Evolutionary conservation across 345 rosid genomes (phyloP).

Genomic region (Ailanthus altissimus): DNA sequence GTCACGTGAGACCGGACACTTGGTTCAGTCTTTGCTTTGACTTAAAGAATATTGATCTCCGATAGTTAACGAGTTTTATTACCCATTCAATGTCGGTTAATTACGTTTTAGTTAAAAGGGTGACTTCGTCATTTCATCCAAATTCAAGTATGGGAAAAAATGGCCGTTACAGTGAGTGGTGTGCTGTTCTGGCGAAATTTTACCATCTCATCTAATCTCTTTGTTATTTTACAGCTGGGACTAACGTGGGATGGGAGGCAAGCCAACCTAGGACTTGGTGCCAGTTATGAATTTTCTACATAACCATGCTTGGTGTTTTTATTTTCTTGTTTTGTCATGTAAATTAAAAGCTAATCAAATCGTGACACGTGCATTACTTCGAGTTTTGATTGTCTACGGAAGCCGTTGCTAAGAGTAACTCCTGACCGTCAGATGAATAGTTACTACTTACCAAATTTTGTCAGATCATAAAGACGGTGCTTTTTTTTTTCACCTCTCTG

Average conservation of each 20-base stretch:
- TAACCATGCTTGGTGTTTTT: neutral
- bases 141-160: too few species aligned
- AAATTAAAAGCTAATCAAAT: neutral
- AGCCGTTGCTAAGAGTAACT: neutral
- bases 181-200: neutral
- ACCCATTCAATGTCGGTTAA: slow-evolving; percentile 13
- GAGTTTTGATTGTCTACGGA: neutral
- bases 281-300: neutral
- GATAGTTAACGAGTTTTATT: slow-evolving; percentile 5
- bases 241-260: slow-evolving; percentile 40
- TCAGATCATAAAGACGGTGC: neutral
- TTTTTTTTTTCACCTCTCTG: neutral
- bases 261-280: slow-evolving; percentile 28
- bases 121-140: slow-evolving; percentile 21
- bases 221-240: slow-evolving; percentile 28
- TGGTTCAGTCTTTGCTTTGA: slow-evolving; percentile 41
- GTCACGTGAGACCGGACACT: slow-evolving; percentile 47
- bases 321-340: neutral
- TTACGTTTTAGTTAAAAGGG: slow-evolving; percentile 14
- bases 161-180: slow-evolving; percentile 25
- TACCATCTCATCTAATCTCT: slow-evolving; percentile 15
- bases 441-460: neutral
- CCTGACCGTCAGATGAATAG: neutral
- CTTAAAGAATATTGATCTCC: slow-evolving; percentile 21
- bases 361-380: neutral